These are phyloP conservation scores for Trichoderma gamsii DNA, from an alignment of 495 filamentous ascomycete species.

Conservation along the genomic window DNA sequence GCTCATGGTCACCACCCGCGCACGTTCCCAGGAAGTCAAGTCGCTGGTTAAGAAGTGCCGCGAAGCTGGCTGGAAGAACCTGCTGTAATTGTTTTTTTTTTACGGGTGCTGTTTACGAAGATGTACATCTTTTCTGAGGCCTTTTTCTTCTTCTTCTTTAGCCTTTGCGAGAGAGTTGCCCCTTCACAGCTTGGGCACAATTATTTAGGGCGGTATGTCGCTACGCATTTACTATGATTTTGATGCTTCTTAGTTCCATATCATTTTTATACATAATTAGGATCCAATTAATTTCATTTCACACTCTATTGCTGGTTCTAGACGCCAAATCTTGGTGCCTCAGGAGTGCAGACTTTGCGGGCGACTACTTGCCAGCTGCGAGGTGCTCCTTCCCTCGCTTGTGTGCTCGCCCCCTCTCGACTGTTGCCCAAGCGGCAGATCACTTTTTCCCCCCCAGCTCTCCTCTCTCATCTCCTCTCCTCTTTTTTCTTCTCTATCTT, in stretches of 20 bases:
- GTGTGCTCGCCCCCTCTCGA: background rate
- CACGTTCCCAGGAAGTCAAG: slow-evolving; percentile 1
- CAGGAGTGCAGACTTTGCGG: background rate
- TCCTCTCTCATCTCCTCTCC: background rate
- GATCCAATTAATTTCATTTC: too few species aligned
- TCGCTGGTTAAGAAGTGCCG: slow-evolving; percentile 1
- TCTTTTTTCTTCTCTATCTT: background rate
- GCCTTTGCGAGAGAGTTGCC: background rate
- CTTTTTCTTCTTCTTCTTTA: background rate
- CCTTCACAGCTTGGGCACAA: background rate
- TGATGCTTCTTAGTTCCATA: background rate
- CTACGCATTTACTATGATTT: background rate
- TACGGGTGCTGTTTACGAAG: background rate
- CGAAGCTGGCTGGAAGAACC: slow-evolving; percentile 10
- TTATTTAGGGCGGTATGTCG: background rate
- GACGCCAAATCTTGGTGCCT: background rate
- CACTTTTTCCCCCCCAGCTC: background rate
- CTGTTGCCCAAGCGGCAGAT: background rate
- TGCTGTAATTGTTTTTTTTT: background rate
- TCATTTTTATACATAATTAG: background rate
- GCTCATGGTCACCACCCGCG: background rate
- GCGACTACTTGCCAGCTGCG: background rate
- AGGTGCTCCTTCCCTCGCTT: background rate
- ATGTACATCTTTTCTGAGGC: background rate
- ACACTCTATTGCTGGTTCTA: background rate